phyloP scores from a whole-genome alignment of 179 eudicot species.

The Sideroxylon spinosum region DNA sequence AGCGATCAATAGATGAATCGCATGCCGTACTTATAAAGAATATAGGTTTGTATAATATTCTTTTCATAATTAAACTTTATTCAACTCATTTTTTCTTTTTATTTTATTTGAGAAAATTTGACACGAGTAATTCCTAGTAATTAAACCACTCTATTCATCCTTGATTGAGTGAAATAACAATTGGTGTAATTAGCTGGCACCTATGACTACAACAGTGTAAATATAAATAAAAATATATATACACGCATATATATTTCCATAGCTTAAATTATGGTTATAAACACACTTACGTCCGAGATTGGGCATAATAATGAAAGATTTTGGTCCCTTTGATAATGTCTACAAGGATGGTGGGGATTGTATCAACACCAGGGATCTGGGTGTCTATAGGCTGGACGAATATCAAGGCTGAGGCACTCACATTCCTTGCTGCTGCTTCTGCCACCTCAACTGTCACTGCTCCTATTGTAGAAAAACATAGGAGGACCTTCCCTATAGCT shows the following conservation, averaged over 20 bases:
- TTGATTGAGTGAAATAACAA: background rate
- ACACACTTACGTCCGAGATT: slow-evolving; percentile 20
- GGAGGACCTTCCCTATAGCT: slow-evolving; percentile 29
- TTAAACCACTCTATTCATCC: background rate
- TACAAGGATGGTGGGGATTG: slow-evolving; percentile 35
- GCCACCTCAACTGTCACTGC: slow-evolving; percentile 25
- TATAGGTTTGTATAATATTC: too few species aligned
- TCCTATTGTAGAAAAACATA: slow-evolving; percentile 43
- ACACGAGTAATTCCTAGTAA: background rate
- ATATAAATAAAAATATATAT: too few species aligned
- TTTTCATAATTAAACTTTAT: too few species aligned
- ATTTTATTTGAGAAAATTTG: too few species aligned
- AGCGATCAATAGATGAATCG: too few species aligned
- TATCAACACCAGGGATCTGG: slow-evolving; percentile 28
- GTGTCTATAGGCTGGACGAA: slow-evolving; percentile 36
- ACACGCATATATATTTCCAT: too few species aligned
- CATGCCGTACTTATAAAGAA: too few species aligned
- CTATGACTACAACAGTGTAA: background rate
- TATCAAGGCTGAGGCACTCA: slow-evolving; percentile 35
- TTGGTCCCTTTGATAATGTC: slow-evolving; percentile 41
- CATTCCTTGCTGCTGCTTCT: slow-evolving; percentile 20
- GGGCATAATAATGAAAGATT: slow-evolving; percentile 26
- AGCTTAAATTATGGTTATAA: too few species aligned
- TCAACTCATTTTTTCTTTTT: too few species aligned
- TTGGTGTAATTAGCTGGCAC: background rate